phyloP scores from a whole-genome alignment of 2,329 filamentous ascomycete species.

The Colletotrichum phormii region DNA sequence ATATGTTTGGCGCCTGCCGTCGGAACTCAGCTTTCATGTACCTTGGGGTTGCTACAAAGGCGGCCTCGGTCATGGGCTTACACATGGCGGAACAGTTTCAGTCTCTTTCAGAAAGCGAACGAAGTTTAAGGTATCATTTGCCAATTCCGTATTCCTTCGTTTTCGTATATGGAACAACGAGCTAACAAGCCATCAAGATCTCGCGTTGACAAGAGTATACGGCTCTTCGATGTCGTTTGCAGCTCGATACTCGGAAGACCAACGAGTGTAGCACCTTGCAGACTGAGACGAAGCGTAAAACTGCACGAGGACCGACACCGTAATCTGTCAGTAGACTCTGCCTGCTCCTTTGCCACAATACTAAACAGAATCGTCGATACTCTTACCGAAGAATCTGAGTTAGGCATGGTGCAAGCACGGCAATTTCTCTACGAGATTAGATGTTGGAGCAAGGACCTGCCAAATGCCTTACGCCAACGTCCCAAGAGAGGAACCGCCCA shows the following conservation, averaged over 20 bases:
- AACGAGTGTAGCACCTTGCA: slow-evolving; percentile 46
- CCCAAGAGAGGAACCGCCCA: slow-evolving; percentile 36
- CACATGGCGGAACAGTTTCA: slow-evolving; percentile 53
- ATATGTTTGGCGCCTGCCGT: slow-evolving; percentile 68
- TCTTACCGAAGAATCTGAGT: slow-evolving; percentile 53
- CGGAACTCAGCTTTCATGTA: slow-evolving; percentile 74
- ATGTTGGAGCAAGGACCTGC: slow-evolving; percentile 58
- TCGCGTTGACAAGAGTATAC: slow-evolving; percentile 51
- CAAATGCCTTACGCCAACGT: slow-evolving; percentile 45
- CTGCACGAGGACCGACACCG: slow-evolving; percentile 41
- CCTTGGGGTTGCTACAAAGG: slow-evolving; percentile 67
- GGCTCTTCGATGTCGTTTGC: slow-evolving; percentile 52
- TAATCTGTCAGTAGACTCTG: slow-evolving; percentile 48
- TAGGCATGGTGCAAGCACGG: slow-evolving; percentile 49
- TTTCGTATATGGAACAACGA: accelerated
- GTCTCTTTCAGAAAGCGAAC: slow-evolving; percentile 36
- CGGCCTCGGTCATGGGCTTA: slow-evolving; percentile 67
- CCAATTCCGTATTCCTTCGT: accelerated
- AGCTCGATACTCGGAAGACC: slow-evolving; percentile 53
- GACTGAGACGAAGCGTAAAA: slow-evolving; percentile 41
- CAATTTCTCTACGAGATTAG: slow-evolving; percentile 55
- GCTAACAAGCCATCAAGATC: neutral
- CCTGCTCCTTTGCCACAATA: slow-evolving; percentile 55
- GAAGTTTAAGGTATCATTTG: slow-evolving; percentile 39
- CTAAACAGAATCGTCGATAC: slow-evolving; percentile 56